These are phyloP conservation scores for Xylaria sp. DNA, from an alignment of 2,329 filamentous ascomycete genomes.

Conservation along the genomic window DNA sequence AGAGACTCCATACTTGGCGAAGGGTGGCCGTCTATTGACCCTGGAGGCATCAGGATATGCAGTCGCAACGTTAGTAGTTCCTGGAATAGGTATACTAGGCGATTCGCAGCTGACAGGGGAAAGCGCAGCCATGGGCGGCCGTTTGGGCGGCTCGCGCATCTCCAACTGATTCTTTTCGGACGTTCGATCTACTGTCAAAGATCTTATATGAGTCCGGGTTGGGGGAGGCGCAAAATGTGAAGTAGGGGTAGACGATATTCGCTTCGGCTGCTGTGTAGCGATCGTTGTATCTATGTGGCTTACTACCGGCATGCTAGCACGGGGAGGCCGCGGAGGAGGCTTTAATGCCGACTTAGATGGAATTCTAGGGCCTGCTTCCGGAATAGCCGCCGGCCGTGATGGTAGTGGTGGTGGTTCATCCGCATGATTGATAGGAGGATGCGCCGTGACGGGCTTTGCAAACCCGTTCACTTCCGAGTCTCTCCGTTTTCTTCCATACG, in stretches of 20 bases:
- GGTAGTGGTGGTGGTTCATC: slow-evolving; percentile 48
- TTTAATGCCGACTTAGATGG: slow-evolving; percentile 29
- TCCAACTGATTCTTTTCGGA: slow-evolving; percentile 37
- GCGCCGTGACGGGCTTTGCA: slow-evolving; percentile 34
- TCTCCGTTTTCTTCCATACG: slow-evolving; percentile 43
- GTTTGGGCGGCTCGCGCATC: slow-evolving; percentile 32
- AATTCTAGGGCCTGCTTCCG: slow-evolving; percentile 31
- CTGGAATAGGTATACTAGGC: slow-evolving; percentile 23
- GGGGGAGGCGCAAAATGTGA: slow-evolving; percentile 40
- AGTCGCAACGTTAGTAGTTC: slow-evolving; percentile 46
- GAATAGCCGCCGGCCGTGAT: slow-evolving; percentile 39
- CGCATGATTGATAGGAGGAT: slow-evolving; percentile 39
- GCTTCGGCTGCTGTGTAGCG: slow-evolving; percentile 31
- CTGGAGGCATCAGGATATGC: slow-evolving; percentile 81
- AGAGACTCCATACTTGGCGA: slow-evolving; percentile 62
- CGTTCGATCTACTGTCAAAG: slow-evolving; percentile 46
- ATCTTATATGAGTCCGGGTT: slow-evolving; percentile 41
- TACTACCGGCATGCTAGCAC: slow-evolving; percentile 30
- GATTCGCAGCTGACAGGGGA: slow-evolving; percentile 16
- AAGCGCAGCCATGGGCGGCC: slow-evolving; percentile 20
- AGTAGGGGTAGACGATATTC: slow-evolving; percentile 43
- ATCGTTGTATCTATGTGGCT: slow-evolving; percentile 21
- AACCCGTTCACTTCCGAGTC: slow-evolving; percentile 40
- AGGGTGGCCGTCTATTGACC: slow-evolving; percentile 77
- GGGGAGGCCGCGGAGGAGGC: slow-evolving; percentile 43